Percentiles rank a stretch among this genome's conserved stretches.
These are phyloP conservation scores for Alternaria sp. DNA, from an alignment of 2,329 filamentous ascomycete genomes.

Conservation along the genomic window DNA sequence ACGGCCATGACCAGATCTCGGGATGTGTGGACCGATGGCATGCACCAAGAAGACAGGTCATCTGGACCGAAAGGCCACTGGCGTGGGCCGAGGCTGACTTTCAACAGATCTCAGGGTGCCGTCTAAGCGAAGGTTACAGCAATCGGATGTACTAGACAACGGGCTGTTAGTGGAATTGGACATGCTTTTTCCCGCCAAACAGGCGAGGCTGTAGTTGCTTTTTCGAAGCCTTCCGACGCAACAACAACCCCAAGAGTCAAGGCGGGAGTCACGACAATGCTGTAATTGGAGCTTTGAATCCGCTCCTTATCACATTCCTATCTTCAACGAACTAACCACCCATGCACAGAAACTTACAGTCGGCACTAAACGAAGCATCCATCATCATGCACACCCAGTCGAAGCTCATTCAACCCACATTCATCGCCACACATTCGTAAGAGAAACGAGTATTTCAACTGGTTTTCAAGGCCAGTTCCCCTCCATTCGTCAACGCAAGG, in stretches of 20 bases:
- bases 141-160: not conserved
- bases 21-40: not conserved
- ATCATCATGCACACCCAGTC: not conserved
- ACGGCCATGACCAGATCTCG: not conserved
- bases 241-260: not conserved
- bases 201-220: not conserved
- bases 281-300: not conserved
- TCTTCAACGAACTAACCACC: not conserved
- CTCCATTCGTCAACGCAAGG: not conserved
- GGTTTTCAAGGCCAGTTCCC: not conserved
- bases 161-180: not conserved
- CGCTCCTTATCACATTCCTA: not conserved
- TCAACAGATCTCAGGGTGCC: slow-evolving; percentile 3
- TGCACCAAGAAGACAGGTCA: slow-evolving; percentile 1
- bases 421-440: not conserved
- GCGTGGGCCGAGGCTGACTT: not conserved
- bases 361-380: not conserved
- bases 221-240: not conserved
- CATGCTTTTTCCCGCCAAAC: not conserved
- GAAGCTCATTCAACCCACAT: not conserved
- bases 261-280: not conserved
- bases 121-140: slow-evolving; percentile 5
- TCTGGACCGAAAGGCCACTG: not conserved
- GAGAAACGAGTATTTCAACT: not conserved
- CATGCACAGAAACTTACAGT: not conserved